Evolutionary conservation across 768 basidiomycete species (phyloP).

Genomic region (Lactarius indigo): DNA sequence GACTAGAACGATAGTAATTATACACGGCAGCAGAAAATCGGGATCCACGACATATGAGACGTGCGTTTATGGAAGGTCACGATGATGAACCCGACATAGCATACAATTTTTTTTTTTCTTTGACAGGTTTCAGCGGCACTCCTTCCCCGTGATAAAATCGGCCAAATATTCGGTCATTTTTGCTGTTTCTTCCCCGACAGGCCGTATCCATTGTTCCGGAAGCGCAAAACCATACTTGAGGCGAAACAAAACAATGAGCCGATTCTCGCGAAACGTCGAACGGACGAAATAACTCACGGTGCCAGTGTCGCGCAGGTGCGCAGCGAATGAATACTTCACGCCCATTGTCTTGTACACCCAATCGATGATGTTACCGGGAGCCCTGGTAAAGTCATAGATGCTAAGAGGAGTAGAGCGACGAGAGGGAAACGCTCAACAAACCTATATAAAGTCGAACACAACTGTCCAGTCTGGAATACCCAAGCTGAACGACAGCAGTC

Average conservation of each 20-base stretch:
- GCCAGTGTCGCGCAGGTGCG: slow-evolving; percentile 66
- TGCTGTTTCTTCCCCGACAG: slow-evolving; percentile 74
- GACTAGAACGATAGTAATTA: not conserved
- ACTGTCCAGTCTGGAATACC: slow-evolving; percentile 38
- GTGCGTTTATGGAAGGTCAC: not conserved
- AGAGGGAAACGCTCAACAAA: slow-evolving; percentile 29
- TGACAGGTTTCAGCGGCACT: slow-evolving; percentile 19
- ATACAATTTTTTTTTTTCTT: not conserved
- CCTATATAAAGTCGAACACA: slow-evolving; percentile 47
- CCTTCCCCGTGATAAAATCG: slow-evolving; percentile 52
- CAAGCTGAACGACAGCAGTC: not conserved
- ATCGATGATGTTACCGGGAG: slow-evolving; percentile 64
- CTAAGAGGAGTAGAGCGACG: not conserved
- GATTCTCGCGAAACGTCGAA: not conserved
- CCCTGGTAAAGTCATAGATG: slow-evolving; percentile 30
- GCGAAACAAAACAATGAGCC: not conserved
- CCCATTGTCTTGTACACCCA: slow-evolving; percentile 56
- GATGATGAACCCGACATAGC: not conserved
- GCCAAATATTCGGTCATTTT: slow-evolving; percentile 64
- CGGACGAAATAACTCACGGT: slow-evolving; percentile 43
- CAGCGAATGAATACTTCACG: slow-evolving; percentile 61
- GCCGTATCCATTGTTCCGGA: slow-evolving; percentile 67
- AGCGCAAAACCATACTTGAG: slow-evolving; percentile 74
- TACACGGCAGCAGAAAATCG: not conserved
- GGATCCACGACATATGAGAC: not conserved